Evolutionary conservation across 352 stramenopile species (phyloP).

Genomic region (Phytophthora constricta): DNA sequence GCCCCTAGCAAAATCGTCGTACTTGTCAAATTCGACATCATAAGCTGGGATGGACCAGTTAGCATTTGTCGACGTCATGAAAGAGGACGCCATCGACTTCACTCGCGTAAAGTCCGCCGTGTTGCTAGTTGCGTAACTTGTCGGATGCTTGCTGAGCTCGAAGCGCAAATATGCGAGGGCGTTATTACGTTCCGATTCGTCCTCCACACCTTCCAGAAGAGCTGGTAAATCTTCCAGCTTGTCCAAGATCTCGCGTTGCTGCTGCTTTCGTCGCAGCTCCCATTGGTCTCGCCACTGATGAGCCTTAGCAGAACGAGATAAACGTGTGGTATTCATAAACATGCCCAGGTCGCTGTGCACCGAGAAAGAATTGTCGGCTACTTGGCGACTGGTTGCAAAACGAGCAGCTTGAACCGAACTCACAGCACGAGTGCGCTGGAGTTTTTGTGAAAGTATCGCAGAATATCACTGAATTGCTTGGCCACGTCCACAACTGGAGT

Average conservation of each 20-base stretch:
- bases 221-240: conserved; percentile 5
- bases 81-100: not conserved
- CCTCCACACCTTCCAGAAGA: not conserved
- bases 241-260: not conserved
- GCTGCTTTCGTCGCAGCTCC: not conserved
- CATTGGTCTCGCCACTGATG: conserved; percentile 15
- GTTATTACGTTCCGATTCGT: not conserved
- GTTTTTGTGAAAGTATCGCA: conserved; percentile 9
- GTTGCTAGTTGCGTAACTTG: not conserved
- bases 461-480: not conserved
- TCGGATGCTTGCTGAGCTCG: conserved; percentile 11
- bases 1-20: conserved; percentile 20
- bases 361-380: conserved; percentile 15
- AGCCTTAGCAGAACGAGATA: not conserved
- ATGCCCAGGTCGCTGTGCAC: conserved; percentile 8
- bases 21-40: conserved; percentile 29
- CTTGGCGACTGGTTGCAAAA: conserved; percentile 11
- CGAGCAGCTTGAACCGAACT: not conserved
- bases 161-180: conserved; percentile 9
- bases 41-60: conserved; percentile 34
- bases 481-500: not conserved
- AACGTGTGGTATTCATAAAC: not conserved
- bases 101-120: not conserved
- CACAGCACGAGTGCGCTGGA: not conserved
- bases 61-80: not conserved